Conservation (phyloP, 164 flowering plant genomes). For the Aristolochia californica region DNA sequence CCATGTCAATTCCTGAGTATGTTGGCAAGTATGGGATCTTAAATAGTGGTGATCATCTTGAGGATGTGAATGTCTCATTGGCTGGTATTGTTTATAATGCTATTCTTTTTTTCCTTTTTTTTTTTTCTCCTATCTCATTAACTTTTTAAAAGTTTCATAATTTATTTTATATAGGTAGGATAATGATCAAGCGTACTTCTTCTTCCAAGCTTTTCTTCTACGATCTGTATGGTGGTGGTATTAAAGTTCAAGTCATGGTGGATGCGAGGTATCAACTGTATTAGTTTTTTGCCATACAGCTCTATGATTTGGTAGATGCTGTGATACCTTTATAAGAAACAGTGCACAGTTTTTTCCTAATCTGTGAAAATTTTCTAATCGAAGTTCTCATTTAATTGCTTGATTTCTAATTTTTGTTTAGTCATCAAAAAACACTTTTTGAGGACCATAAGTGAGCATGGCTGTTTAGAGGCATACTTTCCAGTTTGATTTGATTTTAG, state of each 20-base stretch:
- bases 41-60: conserved; percentile 53
- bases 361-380: too few relatives aligned
- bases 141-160: too few relatives aligned
- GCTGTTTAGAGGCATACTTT: too few relatives aligned
- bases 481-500: too few relatives aligned
- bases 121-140: neutral
- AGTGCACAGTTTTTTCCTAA: too few relatives aligned
- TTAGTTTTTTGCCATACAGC: neutral
- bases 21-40: conserved; percentile 43
- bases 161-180: conserved; percentile 39
- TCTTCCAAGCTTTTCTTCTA: conserved; percentile 82
- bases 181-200: conserved; percentile 79
- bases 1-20: conserved; percentile 49
- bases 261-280: conserved; percentile 56
- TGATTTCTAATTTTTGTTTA: too few relatives aligned
- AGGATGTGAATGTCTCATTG: conserved; percentile 43
- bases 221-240: conserved; percentile 65
- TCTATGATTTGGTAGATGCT: too few relatives aligned
- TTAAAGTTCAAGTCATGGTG: conserved; percentile 88
- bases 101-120: neutral
- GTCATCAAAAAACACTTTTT: too few relatives aligned
- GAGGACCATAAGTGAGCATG: too few relatives aligned
- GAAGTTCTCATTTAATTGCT: too few relatives aligned
- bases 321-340: too few relatives aligned
- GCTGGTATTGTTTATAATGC: conserved; percentile 42